phyloP scores from a whole-genome alignment of 441 rosid genomes.

The Euphorbia celastroides region DNA sequence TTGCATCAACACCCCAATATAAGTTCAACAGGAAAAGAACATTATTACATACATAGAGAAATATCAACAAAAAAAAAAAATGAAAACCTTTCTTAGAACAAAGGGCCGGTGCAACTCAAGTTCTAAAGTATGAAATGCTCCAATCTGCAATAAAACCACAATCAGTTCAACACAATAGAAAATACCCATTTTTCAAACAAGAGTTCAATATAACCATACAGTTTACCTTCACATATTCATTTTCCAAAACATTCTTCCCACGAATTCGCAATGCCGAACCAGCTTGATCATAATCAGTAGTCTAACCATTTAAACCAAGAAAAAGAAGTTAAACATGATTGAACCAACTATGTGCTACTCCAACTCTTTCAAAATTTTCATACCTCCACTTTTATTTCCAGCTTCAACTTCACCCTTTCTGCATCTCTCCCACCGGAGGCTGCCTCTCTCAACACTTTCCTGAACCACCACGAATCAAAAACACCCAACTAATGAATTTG shows the following conservation, averaged over 20 bases:
- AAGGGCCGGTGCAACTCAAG: constrained; percentile 79
- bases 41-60: background rate
- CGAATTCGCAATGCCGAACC: constrained; percentile 76
- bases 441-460: constrained; percentile 77
- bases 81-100: constrained; percentile 76
- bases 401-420: constrained; percentile 68
- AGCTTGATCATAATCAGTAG: constrained; percentile 74
- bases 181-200: background rate
- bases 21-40: background rate
- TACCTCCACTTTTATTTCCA: constrained; percentile 92
- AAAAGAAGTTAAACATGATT: background rate
- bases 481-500: background rate
- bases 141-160: constrained; percentile 52
- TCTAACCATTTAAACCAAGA: constrained; percentile 29
- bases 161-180: background rate
- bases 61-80: background rate
- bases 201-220: background rate
- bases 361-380: background rate
- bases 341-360: background rate
- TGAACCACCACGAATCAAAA: constrained; percentile 8
- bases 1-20: constrained; percentile 13
- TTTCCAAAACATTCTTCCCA: constrained; percentile 85
- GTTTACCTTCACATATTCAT: constrained; percentile 78
- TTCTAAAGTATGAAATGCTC: constrained; percentile 89
- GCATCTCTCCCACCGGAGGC: constrained; percentile 86